phyloP scores from a whole-genome alignment of 768 basidiomycete species.

The Leucogyrophana mollusca region DNA sequence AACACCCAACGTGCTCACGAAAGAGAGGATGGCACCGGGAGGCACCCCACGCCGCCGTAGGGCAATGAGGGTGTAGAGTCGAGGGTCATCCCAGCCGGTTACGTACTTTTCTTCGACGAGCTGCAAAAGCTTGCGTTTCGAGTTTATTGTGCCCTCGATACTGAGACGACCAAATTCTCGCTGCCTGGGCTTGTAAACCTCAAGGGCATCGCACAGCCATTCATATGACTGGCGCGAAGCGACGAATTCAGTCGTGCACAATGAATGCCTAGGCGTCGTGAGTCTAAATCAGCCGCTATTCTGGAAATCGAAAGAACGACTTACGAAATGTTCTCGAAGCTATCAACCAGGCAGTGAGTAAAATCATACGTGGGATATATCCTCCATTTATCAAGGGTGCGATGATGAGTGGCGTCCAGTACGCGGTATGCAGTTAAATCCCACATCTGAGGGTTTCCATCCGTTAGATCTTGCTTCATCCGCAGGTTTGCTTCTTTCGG shows the following conservation, averaged over 20 bases:
- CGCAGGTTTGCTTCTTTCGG: slow-evolving; percentile 92
- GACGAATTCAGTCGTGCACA: slow-evolving; percentile 96
- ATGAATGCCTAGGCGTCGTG: slow-evolving; percentile 88
- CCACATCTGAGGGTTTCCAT: slow-evolving; percentile 99
- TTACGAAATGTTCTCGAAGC: slow-evolving; percentile 98
- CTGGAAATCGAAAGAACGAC: slow-evolving; percentile 30
- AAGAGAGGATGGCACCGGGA: slow-evolving; percentile 92
- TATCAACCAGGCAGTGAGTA: slow-evolving; percentile 97
- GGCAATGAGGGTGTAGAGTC: slow-evolving; percentile 94
- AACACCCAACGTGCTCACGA: slow-evolving; percentile 93
- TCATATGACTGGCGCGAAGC: slow-evolving; percentile 96
- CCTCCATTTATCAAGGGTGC: slow-evolving; percentile 91
- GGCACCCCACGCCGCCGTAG: slow-evolving; percentile 93
- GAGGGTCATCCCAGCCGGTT: slow-evolving; percentile 94
- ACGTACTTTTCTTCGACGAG: slow-evolving; percentile 87
- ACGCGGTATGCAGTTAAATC: slow-evolving; percentile 97
- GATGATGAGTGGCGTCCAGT: slow-evolving; percentile 85
- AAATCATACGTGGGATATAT: slow-evolving; percentile 99
- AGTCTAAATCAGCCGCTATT: not conserved
- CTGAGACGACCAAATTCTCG: slow-evolving; percentile 95
- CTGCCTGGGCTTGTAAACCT: slow-evolving; percentile 95
- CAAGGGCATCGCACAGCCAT: slow-evolving; percentile 98
- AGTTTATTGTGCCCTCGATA: slow-evolving; percentile 92
- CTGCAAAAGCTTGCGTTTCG: slow-evolving; percentile 90
- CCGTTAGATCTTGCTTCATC: slow-evolving; percentile 95